A percentile compares a stretch with the other conserved stretches of the same genome.
Conservation (phyloP, 805 yeast genomes). For the Pichia deserticola region DNA sequence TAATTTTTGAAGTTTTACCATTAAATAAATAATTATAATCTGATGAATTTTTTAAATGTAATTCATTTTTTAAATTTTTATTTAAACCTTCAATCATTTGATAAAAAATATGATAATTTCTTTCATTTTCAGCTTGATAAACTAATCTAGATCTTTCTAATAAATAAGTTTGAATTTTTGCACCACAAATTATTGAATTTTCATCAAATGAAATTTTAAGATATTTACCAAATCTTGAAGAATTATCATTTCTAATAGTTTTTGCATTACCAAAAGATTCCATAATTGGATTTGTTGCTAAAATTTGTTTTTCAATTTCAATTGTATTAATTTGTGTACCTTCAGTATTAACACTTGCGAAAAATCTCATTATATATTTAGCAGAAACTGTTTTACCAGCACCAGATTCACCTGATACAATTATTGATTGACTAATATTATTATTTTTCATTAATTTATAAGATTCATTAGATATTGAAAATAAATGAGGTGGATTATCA, state of each 20-base stretch:
- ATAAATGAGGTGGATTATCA: slow-evolving; percentile 92
- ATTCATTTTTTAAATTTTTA: slow-evolving; percentile 45
- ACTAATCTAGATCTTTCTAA: slow-evolving; percentile 91
- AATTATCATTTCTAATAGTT: slow-evolving; percentile 93
- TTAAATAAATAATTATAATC: slow-evolving; percentile 80
- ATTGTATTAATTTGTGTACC: slow-evolving; percentile 40
- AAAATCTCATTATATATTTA: slow-evolving; percentile 93
- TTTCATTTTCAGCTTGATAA: slow-evolving; percentile 78
- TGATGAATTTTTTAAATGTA: slow-evolving; percentile 54
- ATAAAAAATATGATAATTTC: slow-evolving; percentile 93
- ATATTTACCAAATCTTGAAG: slow-evolving; percentile 95
- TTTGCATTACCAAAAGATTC: slow-evolving; percentile 99
- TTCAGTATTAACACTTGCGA: slow-evolving; percentile 77
- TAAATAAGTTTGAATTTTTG: slow-evolving; percentile 84
- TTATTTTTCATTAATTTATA: slow-evolving; percentile 87
- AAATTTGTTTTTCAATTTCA: slow-evolving; percentile 83
- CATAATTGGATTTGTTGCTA: slow-evolving; percentile 95
- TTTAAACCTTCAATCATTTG: slow-evolving; percentile 74
- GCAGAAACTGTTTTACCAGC: slow-evolving; percentile 98
- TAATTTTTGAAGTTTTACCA: slow-evolving; percentile 64
- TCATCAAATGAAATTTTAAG: slow-evolving; percentile 81
- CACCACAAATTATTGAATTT: slow-evolving; percentile 78
- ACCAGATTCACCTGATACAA: slow-evolving; percentile 97
- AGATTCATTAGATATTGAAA: slow-evolving; percentile 96
- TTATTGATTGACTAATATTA: slow-evolving; percentile 82